Base-by-base conservation (phyloP, 2,329 filamentous ascomycete species). In the Nothopassalora personata region DNA sequence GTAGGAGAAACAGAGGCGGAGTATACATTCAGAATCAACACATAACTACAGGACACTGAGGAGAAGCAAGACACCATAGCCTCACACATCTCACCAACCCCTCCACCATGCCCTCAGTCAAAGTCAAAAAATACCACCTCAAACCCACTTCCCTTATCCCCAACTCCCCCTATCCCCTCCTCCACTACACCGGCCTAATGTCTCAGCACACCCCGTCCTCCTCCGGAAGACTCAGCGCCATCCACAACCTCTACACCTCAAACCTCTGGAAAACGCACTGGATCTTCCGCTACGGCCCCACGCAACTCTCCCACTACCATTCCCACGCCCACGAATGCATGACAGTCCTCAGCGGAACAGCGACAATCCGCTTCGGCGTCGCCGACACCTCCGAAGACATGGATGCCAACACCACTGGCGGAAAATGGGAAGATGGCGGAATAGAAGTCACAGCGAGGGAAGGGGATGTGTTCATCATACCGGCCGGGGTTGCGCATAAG, bases 391-490 rank as follows among this genome's bases (percentile, higher is more conserved):
- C 65, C 1, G 64, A 71, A 0, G 75, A 79, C 34, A 60, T 74
- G 0, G 71, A 78, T 1, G 70, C 70, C 5, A 77, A 72, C 51
- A 79, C 77, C 0, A 68, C 75, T 53, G 77, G 75, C 15, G 54
- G 63, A 0, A 71, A 28, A 23, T 63, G 54, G 23, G 81, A 85
- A 60, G 67, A 73, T 0, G 81, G 79, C 0, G 82, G 81, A 0
- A 57, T 85, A 0, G 75, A 80, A 50, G 54, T 85, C 0, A 59
- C 76, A 3, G 83, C 80, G 0, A 62, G 73, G 0, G 71, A 77
- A 0, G 83, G 83, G 1, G 83, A 86, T 63, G 81, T 85, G 0
- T 85, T 86, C 60, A 71, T 86, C 15, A 74, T 86, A 2, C 83
- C 83, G 0, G 80, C 81, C 0, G 82, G 83, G 0, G 75, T 81